Evolutionary conservation across 768 basidiomycete species (phyloP).

Genomic region (Ramaria sp.): DNA sequence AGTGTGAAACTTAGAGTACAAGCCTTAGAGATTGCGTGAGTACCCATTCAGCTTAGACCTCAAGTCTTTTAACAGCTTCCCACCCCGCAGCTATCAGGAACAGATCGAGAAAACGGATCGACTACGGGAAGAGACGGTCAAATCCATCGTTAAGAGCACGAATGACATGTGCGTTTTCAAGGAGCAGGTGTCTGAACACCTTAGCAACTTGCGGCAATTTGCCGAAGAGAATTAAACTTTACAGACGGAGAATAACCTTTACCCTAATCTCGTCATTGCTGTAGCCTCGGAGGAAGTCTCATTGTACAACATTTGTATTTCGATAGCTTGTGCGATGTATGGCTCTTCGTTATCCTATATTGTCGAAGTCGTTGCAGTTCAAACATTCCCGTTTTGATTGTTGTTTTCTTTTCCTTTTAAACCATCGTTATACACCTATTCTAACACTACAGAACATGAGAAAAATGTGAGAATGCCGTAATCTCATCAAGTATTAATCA

Average conservation of each 20-base stretch:
- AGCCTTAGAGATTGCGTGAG: conserved; percentile 66
- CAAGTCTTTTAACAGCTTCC: conserved; percentile 3
- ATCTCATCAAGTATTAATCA: neutral
- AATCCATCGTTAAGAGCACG: conserved; percentile 74
- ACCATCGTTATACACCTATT: too few relatives aligned
- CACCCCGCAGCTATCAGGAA: conserved; percentile 51
- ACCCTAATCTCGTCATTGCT: neutral
- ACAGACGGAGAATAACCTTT: neutral
- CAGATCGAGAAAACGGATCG: conserved; percentile 67
- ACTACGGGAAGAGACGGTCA: conserved; percentile 68
- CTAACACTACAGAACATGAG: too few relatives aligned
- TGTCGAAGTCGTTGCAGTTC: neutral
- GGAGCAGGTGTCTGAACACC: conserved; percentile 60
- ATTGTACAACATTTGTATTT: too few relatives aligned
- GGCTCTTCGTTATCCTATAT: neutral
- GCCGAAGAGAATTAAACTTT: conserved; percentile 10
- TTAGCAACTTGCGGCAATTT: conserved; percentile 24
- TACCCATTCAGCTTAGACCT: conserved; percentile 5
- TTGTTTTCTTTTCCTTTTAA: too few relatives aligned
- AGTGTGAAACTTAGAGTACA: conserved; percentile 72
- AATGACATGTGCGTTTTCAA: conserved; percentile 78
- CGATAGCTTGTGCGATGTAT: neutral
- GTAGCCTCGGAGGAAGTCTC: neutral
- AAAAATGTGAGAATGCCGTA: too few relatives aligned
- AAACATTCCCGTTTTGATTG: too few relatives aligned